Base-by-base conservation (phyloP, 2,329 filamentous ascomycete species). In the Thielaviopsis punctulata region DNA sequence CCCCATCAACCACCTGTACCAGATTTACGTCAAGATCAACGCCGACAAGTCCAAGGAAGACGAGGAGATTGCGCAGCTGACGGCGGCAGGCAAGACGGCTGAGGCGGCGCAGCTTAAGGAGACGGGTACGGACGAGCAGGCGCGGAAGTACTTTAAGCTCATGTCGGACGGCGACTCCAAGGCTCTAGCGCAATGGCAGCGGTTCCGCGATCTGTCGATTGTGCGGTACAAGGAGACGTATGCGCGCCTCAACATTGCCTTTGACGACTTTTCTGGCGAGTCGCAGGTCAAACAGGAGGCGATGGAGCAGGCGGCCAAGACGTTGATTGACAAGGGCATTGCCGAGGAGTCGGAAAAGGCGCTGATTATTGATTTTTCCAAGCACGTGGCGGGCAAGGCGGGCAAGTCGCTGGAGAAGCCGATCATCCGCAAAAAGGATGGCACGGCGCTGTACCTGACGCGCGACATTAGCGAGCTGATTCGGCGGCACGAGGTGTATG, bases 21-120 rank as follows among this genome's bases (percentile, higher is more conserved):
- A 88, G 60, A 80, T 92, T 49, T 92, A 90, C 60, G 84, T 89
- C 57, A 76, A 79, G 64, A 86, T 90, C 64, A 87, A 83, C 65
- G 68, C 68, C 54, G 79, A 86, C 48, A 74, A 82, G 62, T 65
- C 70, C 2, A 76, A 72, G 0, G 82, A 89, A 68, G 81, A 82
- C 58, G 81, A 83, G 57, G 63, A 73, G 55, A 77, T 82, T 22
- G 79, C 80, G 59, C 71, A 67, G 43, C 68, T 73, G 57, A 75
- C 76, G 62, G 68, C 70, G 39, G 70, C 69, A 43, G 72, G 74
- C 54, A 56, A 60, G 36, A 53, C 54, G 4, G 55, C 53, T 21
- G 53, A 56, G 44, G 58, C 58, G 2, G 54, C 57, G 22, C 61
- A 66, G 51, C 64, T 76, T 21, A 71, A 74, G 62, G 72, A 72